A percentile compares a stretch with the other conserved stretches of the same genome.
Conservation (phyloP, 129 eudicot genomes). For the Centaurea solstitialis region DNA sequence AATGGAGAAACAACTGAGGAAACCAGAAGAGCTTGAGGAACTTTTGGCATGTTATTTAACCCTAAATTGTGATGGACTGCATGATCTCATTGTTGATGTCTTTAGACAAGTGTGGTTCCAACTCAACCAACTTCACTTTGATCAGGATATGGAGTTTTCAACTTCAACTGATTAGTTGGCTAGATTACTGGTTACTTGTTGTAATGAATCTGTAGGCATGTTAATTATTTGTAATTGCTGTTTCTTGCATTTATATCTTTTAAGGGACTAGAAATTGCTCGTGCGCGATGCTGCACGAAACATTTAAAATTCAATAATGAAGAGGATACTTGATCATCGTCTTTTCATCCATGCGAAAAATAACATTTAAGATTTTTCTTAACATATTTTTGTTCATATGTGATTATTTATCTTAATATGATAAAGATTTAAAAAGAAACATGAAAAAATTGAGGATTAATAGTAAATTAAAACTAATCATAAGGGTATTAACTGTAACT, state of each 20-base stretch:
- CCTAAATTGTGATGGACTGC: conserved; percentile 49
- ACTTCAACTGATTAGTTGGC: not conserved
- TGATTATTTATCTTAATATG: no score
- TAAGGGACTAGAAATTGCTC: no score
- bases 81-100: conserved; percentile 54
- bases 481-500: no score
- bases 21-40: conserved; percentile 56
- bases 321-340: no score
- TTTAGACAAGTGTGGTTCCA: conserved; percentile 60
- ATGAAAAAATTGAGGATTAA: no score
- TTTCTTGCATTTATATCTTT: not conserved
- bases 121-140: conserved; percentile 29
- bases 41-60: conserved; percentile 62
- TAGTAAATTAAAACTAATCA: no score
- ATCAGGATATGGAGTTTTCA: not conserved
- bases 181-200: not conserved
- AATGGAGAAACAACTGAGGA: conserved; percentile 37
- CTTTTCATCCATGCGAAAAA: no score
- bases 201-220: conserved; percentile 4
- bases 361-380: no score
- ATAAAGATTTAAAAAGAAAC: no score
- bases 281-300: no score
- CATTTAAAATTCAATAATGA: no score
- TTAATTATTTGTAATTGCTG: not conserved
- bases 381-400: no score